Evolutionary conservation across 805 yeast species (phyloP).

Genomic region (Saccharomycopsis babjevae): DNA sequence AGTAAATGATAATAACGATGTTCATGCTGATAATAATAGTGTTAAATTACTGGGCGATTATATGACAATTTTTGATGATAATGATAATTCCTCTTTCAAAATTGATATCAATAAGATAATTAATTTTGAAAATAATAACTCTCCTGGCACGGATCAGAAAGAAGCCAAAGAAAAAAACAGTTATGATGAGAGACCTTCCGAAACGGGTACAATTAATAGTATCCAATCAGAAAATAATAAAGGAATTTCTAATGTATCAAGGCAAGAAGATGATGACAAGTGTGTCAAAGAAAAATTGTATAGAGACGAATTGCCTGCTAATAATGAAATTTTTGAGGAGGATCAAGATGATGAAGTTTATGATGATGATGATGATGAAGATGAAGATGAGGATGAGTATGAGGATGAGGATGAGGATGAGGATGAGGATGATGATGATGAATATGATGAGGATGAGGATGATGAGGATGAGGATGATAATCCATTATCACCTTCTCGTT

Average conservation of each 20-base stretch:
- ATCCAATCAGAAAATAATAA: neutral
- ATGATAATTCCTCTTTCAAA: neutral
- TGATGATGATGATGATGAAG: conserved; percentile 12
- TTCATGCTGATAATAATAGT: neutral
- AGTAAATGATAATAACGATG: neutral
- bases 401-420: conserved; percentile 4
- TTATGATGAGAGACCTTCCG: neutral
- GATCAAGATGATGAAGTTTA: conserved; percentile 19
- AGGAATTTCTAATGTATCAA: neutral
- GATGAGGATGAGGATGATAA: conserved; percentile 21
- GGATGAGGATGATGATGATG: conserved; percentile 22
- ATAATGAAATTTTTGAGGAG: conserved; percentile 22
- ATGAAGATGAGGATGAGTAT: conserved; percentile 22
- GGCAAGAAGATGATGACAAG: neutral
- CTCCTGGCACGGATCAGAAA: neutral
- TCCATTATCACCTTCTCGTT: neutral
- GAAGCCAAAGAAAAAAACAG: no score
- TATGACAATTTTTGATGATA: neutral
- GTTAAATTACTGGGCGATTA: neutral
- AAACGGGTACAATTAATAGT: neutral
- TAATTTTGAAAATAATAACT: neutral
- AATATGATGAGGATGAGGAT: conserved; percentile 17
- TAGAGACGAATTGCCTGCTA: conserved; percentile 5
- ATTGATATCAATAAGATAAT: neutral
- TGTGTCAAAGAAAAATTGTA: neutral